Conservation (phyloP, 148 eudicot species). For the Amaranthus hypochondriacus region DNA sequence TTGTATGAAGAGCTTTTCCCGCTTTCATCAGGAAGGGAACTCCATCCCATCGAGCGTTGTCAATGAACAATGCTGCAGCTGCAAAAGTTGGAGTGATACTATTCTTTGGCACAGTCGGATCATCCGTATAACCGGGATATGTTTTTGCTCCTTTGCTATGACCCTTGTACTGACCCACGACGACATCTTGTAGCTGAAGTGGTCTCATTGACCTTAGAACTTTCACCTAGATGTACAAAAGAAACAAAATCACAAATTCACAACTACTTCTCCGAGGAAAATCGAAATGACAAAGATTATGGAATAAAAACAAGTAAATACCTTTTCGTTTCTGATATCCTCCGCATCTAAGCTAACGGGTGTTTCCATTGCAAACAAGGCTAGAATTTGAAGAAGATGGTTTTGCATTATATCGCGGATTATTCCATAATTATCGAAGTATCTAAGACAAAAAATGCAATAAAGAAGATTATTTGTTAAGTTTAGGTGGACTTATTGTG, state of each 20-base stretch:
- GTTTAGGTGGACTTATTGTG: too few species aligned
- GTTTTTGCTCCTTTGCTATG: slow-evolving; percentile 53
- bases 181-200: slow-evolving; percentile 54
- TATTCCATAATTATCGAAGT: slow-evolving; percentile 78
- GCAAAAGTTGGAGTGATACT: slow-evolving; percentile 79
- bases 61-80: slow-evolving; percentile 76
- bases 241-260: slow-evolving; percentile 10
- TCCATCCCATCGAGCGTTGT: slow-evolving; percentile 97
- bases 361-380: slow-evolving; percentile 94
- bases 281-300: too few species aligned
- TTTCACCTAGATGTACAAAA: slow-evolving; percentile 51
- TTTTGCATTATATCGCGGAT: slow-evolving; percentile 91
- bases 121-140: slow-evolving; percentile 64
- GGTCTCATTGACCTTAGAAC: slow-evolving; percentile 78
- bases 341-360: slow-evolving; percentile 92
- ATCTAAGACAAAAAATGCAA: slow-evolving; percentile 30
- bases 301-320: slow-evolving; percentile 11
- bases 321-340: slow-evolving; percentile 89
- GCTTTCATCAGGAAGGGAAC: slow-evolving; percentile 94
- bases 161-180: slow-evolving; percentile 82
- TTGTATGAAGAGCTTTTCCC: slow-evolving; percentile 75
- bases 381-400: slow-evolving; percentile 82
- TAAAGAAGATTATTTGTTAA: too few species aligned
- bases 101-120: slow-evolving; percentile 61
- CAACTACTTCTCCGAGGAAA: not conserved